phyloP scores from a whole-genome alignment of 371 early-diverging fungal species.

The Actinomortierella wolfii region DNA sequence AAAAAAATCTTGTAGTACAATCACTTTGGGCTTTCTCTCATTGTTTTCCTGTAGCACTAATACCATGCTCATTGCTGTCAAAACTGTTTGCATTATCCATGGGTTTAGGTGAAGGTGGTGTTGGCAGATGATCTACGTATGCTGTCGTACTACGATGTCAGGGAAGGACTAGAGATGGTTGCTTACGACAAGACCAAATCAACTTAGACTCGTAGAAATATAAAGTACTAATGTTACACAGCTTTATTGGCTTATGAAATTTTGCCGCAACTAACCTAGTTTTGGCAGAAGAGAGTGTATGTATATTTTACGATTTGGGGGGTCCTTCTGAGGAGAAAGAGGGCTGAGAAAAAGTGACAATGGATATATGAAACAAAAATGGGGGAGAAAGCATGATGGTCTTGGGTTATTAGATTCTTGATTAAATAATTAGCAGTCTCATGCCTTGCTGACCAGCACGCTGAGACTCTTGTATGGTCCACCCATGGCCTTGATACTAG shows the following conservation, averaged over 20 bases:
- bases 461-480: constrained; percentile 29
- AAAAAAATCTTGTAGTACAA: constrained; percentile 1
- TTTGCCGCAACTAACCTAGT: too few relatives aligned
- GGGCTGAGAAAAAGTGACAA: too few relatives aligned
- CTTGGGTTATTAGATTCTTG: too few relatives aligned
- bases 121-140: constrained; percentile 53
- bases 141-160: constrained; percentile 46
- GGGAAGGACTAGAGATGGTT: constrained; percentile 43
- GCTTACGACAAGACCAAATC: constrained; percentile 18
- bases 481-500: constrained; percentile 27
- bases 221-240: too few relatives aligned
- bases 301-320: too few relatives aligned
- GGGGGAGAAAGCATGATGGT: too few relatives aligned
- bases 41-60: not conserved
- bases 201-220: not conserved
- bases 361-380: too few relatives aligned
- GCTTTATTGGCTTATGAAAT: too few relatives aligned
- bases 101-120: constrained; percentile 20
- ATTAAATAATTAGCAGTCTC: too few relatives aligned
- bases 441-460: constrained; percentile 22
- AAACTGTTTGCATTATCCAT: not conserved
- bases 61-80: not conserved
- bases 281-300: too few relatives aligned
- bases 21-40: not conserved
- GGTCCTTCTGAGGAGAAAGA: too few relatives aligned